phyloP scores from a whole-genome alignment of 2,329 filamentous ascomycete species.

The Knufia fluminis region DNA sequence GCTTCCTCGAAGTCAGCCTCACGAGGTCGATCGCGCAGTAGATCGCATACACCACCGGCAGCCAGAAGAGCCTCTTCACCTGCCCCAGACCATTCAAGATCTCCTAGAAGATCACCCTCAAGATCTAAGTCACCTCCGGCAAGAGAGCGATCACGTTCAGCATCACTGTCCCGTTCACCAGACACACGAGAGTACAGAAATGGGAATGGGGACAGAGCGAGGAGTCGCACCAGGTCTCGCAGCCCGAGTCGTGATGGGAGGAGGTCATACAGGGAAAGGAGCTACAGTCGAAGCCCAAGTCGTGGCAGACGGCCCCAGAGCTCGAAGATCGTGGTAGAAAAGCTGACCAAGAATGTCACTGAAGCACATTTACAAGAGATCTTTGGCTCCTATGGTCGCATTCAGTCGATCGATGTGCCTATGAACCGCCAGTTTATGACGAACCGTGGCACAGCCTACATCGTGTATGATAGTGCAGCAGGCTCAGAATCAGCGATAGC shows the following conservation, averaged over 20 bases:
- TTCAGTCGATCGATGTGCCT: constrained; percentile 80
- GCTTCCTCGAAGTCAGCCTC: constrained; percentile 19
- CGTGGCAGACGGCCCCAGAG: constrained; percentile 25
- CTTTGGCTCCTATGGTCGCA: constrained; percentile 77
- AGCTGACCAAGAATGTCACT: constrained; percentile 89
- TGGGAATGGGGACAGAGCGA: constrained; percentile 19
- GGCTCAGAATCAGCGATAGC: constrained; percentile 83
- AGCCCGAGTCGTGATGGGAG: constrained; percentile 34
- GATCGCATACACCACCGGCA: constrained; percentile 19
- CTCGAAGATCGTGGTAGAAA: constrained; percentile 82
- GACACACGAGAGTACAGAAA: constrained; percentile 23
- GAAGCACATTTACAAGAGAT: constrained; percentile 84
- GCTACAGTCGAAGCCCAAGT: constrained; percentile 29
- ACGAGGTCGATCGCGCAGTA: constrained; percentile 20
- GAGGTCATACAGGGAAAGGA: constrained; percentile 30
- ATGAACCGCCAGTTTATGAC: constrained; percentile 78
- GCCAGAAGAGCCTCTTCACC: constrained; percentile 16
- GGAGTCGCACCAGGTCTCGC: constrained; percentile 28
- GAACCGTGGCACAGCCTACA: constrained; percentile 89
- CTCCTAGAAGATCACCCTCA: constrained; percentile 1
- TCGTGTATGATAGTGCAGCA: constrained; percentile 66
- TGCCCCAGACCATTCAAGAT: not conserved
- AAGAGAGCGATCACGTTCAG: constrained; percentile 22
- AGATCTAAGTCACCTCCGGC: not conserved
- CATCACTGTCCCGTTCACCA: constrained; percentile 25